Evolutionary conservation across 495 filamentous ascomycete genomes (phyloP).

Genomic region (Baudoinia panamericana): DNA sequence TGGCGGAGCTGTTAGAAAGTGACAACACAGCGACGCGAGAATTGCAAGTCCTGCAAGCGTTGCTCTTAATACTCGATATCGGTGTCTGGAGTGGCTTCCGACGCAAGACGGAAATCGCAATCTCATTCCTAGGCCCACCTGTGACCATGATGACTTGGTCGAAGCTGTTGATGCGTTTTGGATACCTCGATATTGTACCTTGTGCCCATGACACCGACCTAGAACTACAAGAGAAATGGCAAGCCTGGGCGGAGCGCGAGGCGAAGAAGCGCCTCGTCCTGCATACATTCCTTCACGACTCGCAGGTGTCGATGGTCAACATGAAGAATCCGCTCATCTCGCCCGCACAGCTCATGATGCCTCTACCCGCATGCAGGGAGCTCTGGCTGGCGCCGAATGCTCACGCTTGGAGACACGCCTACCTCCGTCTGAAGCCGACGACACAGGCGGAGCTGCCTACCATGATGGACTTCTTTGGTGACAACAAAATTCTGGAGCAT

Average conservation of each 20-base stretch:
- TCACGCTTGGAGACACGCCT: constrained; percentile 41
- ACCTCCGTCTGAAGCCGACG: constrained; percentile 20
- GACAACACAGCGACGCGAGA: constrained; percentile 43
- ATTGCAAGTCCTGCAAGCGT: constrained; percentile 40
- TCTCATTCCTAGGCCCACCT: constrained; percentile 42
- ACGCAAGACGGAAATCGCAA: constrained; percentile 51
- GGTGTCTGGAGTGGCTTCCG: constrained; percentile 53
- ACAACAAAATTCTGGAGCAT: constrained; percentile 3
- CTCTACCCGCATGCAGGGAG: constrained; percentile 38
- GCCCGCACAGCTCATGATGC: constrained; percentile 46
- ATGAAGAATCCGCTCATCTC: constrained; percentile 44
- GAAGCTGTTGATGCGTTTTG: not conserved
- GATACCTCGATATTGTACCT: constrained; percentile 2
- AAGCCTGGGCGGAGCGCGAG: constrained; percentile 34
- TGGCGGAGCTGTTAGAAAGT: constrained; percentile 41
- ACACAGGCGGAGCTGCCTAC: not conserved
- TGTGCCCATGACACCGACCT: constrained; percentile 34
- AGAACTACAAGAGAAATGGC: constrained; percentile 44
- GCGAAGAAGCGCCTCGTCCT: constrained; percentile 36
- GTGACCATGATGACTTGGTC: constrained; percentile 33
- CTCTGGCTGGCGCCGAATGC: constrained; percentile 46
- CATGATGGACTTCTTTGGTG: constrained; percentile 7
- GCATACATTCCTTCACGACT: constrained; percentile 43
- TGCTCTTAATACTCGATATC: constrained; percentile 40
- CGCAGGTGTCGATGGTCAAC: constrained; percentile 43